Evolutionary conservation across 805 yeast species (phyloP).

Genomic region (Pichia pseudocactophila): DNA sequence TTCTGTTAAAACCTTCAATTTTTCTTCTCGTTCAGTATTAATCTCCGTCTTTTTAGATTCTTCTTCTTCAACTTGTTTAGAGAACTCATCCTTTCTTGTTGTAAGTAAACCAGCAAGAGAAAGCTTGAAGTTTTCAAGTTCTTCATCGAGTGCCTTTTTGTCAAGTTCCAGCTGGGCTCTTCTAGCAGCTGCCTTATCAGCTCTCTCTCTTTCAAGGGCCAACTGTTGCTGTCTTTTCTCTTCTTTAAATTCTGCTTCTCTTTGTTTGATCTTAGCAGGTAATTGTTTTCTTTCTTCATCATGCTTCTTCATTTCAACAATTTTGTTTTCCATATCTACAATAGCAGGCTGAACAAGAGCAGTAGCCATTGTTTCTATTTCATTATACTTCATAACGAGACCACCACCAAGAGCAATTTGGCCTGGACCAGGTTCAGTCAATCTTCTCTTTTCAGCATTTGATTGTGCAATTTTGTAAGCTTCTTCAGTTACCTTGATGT

Average conservation of each 20-base stretch:
- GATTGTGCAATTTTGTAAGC: conserved; percentile 75
- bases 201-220: conserved; percentile 29
- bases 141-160: conserved; percentile 37
- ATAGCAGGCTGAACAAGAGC: conserved; percentile 78
- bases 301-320: conserved; percentile 58
- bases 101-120: conserved; percentile 32
- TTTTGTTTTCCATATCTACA: conserved; percentile 54
- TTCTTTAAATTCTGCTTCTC: conserved; percentile 29
- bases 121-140: conserved; percentile 26
- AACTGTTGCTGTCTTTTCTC: conserved; percentile 33
- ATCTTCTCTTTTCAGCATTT: conserved; percentile 48
- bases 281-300: conserved; percentile 37
- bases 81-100: conserved; percentile 36
- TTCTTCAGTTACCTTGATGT: conserved; percentile 42
- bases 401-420: conserved; percentile 86
- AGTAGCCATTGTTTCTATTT: conserved; percentile 72
- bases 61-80: conserved; percentile 31
- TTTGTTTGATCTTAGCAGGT: conserved; percentile 33
- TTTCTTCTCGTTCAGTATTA: conserved; percentile 34
- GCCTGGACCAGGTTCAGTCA: conserved; percentile 32
- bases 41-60: conserved; percentile 34
- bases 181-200: conserved; percentile 28
- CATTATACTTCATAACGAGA: conserved; percentile 60
- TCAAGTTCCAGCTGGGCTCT: conserved; percentile 40
- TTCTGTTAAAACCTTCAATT: conserved; percentile 34